Evolutionary conservation across 2,329 filamentous ascomycete species (phyloP), one percentile per base, ranked within the genome.

Genomic region (Sclerotinia sclerotiorum): DNA sequence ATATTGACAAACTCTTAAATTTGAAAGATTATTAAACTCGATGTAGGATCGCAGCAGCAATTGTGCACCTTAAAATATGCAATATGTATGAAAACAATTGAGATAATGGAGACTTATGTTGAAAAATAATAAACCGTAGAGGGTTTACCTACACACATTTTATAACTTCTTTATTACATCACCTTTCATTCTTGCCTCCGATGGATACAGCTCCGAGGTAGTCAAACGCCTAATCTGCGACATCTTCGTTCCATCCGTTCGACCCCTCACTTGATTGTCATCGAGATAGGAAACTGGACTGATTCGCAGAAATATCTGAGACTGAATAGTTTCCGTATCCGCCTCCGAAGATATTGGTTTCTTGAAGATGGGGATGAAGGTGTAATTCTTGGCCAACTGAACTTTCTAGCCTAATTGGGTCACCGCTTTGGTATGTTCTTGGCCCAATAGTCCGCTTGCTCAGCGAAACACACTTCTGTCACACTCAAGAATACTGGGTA

Each of bases 231-330:
- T 19, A 39, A 24, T 35, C 46, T n/a, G 27, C 49, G 39, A 62
- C 56, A 62, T 54, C 29, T 35, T 52, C 39, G 6, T 62, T 29
- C n/a, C 11, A 32, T 3, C 19, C 19, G 46, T n/a, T n/a, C 29
- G 54, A 55, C 27, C 48, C 13, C 46, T 62, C 48, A 54, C 35
- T 67, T 29, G 49, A 35, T 62, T 67, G 32, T 27, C 24, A 24
- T 46, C 27, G 15, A 68, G 65, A 55, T 63, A 63, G 27, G 65
- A 68, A 39, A n/a, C n/a, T n/a, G n/a, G n/a, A n/a, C n/a, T n/a
- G 21, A 35, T 49, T 32, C 42, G 65, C 29, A 61, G 56, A 55
- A 32, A 46, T 24, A 35, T 55, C 35, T 44, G 7, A 19, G 32
- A 42, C 49, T 44, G 19, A 44, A 63, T 44, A 19, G 4, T 11